These are phyloP conservation scores for Cryphonectria japonica DNA, from an alignment of 2,329 filamentous ascomycete species.

Conservation along the genomic window DNA sequence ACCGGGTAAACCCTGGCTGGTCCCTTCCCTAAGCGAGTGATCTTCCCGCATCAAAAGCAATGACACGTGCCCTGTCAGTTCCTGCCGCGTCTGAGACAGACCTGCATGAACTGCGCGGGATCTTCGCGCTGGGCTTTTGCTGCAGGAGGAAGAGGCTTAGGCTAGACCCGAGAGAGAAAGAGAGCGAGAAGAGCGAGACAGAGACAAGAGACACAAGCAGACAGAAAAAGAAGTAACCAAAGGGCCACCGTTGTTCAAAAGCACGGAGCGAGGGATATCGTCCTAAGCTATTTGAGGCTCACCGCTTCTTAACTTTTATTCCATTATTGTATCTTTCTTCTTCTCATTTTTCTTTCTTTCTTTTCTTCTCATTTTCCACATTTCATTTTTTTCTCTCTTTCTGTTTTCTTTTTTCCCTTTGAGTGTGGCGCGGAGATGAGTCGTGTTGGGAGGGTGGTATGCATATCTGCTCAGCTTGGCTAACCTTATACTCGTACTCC, in stretches of 20 bases:
- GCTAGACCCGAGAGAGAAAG: neutral
- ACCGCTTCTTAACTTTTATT: neutral
- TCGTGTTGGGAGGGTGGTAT: neutral
- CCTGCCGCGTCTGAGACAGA: constrained; percentile 13
- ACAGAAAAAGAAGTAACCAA: neutral
- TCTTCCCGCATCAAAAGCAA: constrained; percentile 4
- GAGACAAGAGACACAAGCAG: neutral
- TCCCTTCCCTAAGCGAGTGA: neutral
- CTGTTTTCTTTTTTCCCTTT: too few species aligned
- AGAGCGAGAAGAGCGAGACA: neutral
- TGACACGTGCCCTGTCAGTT: neutral
- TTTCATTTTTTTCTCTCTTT: too few species aligned
- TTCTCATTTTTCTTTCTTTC: neutral
- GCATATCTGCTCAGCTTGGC: constrained; percentile 6
- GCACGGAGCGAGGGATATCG: neutral
- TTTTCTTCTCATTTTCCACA: neutral
- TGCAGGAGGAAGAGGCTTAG: neutral
- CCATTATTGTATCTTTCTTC: too few species aligned
- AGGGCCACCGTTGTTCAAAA: neutral
- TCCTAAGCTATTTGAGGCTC: neutral
- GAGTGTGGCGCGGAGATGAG: neutral
- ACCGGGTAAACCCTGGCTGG: constrained; percentile 2
- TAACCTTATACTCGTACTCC: neutral
- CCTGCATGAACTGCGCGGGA: constrained; percentile 17
- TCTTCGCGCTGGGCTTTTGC: neutral